Conservation (phyloP, 2,329 filamentous ascomycete genomes). For the Claviceps paspali region DNA sequence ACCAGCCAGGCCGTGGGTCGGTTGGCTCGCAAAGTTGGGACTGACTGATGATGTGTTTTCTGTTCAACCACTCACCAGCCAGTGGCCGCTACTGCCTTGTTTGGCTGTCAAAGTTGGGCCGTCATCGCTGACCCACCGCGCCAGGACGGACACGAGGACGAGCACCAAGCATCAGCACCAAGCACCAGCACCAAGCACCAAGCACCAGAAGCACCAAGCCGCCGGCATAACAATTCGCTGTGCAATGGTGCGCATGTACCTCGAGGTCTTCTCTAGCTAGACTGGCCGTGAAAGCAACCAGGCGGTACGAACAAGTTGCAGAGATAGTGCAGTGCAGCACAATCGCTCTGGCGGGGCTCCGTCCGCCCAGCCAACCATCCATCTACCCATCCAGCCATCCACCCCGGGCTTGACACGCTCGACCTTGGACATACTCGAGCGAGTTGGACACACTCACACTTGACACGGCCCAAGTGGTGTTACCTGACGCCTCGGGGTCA, state of each 20-base stretch:
- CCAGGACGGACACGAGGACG: too few species aligned
- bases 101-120: not conserved
- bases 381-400: not conserved
- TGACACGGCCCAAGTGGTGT: conserved; percentile 1
- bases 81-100: too few species aligned
- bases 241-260: too few species aligned
- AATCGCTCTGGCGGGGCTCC: too few species aligned
- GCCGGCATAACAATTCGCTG: not conserved
- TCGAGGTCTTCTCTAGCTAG: too few species aligned
- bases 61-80: too few species aligned
- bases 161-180: too few species aligned
- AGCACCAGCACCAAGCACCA: too few species aligned
- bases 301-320: not conserved
- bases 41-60: not conserved
- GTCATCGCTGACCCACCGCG: not conserved
- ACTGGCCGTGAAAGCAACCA: not conserved
- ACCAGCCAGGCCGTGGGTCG: too few species aligned
- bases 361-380: not conserved
- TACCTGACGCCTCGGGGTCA: not conserved
- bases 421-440: not conserved
- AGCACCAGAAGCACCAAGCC: not conserved
- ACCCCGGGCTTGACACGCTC: not conserved
- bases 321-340: not conserved
- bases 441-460: not conserved
- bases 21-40: too few species aligned